A percentile compares a stretch with the other conserved stretches of the same genome.
These are phyloP conservation scores for Chlorella variabilis DNA, from an alignment of 163 green algal species.

Conservation along the genomic window DNA sequence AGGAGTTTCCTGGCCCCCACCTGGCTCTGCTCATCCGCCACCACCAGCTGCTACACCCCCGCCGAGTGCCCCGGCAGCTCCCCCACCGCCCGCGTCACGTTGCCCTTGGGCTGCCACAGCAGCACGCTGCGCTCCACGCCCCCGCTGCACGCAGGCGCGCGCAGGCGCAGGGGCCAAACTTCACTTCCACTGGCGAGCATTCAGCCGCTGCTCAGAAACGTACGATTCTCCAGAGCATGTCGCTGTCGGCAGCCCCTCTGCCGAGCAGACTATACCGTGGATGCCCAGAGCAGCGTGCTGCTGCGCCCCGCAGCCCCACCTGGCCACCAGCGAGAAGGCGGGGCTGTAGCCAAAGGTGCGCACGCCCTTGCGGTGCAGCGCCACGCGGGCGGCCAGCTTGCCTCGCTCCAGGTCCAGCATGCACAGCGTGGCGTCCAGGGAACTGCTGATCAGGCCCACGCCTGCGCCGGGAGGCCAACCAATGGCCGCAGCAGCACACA, in stretches of 20 bases:
- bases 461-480: slow-evolving; percentile 35
- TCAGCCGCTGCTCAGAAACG: no score
- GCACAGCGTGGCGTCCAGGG: slow-evolving; percentile 79
- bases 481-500: no score
- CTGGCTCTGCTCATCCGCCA: slow-evolving; percentile 79
- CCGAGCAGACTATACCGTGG: no score
- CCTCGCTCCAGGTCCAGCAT: slow-evolving; percentile 59
- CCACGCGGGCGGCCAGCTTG: slow-evolving; percentile 69
- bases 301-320: slow-evolving; percentile 14
- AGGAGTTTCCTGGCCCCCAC: no score
- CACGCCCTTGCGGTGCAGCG: slow-evolving; percentile 75
- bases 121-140: slow-evolving; percentile 82
- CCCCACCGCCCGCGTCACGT: slow-evolving; percentile 56
- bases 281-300: no score
- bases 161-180: no score
- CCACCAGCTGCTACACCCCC: slow-evolving; percentile 66
- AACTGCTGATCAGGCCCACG: slow-evolving; percentile 77
- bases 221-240: no score
- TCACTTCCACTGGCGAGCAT: no score
- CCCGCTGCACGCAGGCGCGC: slow-evolving; percentile 46
- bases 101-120: slow-evolving; percentile 75
- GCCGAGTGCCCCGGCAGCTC: slow-evolving; percentile 80
- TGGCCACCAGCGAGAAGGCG: slow-evolving; percentile 80
- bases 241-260: no score
- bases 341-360: slow-evolving; percentile 74